Conservation (phyloP, 768 basidiomycete genomes). For the Pulveroboletus sp. region DNA sequence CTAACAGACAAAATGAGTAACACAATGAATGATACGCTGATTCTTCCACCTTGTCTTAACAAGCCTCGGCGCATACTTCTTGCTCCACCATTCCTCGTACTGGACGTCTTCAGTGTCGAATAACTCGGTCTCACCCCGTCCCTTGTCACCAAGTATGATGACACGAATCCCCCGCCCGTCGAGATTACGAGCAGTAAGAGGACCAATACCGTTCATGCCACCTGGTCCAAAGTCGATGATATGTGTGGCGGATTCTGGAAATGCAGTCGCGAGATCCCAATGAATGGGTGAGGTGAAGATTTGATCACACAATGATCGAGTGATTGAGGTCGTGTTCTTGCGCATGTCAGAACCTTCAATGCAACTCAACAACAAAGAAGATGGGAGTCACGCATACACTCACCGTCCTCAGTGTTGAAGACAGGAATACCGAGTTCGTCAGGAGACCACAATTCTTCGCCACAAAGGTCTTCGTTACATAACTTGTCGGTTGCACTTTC, state of each 20-base stretch:
- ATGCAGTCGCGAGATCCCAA: constrained; percentile 86
- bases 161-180: constrained; percentile 93
- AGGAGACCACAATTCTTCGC: constrained; percentile 72
- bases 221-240: constrained; percentile 97
- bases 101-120: constrained; percentile 63
- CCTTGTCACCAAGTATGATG: constrained; percentile 86
- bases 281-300: constrained; percentile 91
- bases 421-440: constrained; percentile 77
- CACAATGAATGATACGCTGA: neutral
- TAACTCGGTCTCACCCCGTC: constrained; percentile 83
- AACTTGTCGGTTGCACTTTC: constrained; percentile 70
- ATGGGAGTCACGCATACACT: constrained; percentile 29
- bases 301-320: constrained; percentile 86
- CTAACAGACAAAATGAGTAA: constrained; percentile 35
- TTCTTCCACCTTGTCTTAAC: constrained; percentile 78
- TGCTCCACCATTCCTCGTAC: constrained; percentile 87
- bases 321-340: constrained; percentile 60
- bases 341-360: constrained; percentile 80
- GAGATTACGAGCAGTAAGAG: constrained; percentile 82
- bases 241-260: constrained; percentile 89
- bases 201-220: constrained; percentile 88
- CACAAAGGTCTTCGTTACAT: constrained; percentile 66
- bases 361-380: constrained; percentile 15
- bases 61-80: constrained; percentile 78
- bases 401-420: constrained; percentile 91